Conservation (phyloP, 768 basidiomycete species). For the Russula olivacea region DNA sequence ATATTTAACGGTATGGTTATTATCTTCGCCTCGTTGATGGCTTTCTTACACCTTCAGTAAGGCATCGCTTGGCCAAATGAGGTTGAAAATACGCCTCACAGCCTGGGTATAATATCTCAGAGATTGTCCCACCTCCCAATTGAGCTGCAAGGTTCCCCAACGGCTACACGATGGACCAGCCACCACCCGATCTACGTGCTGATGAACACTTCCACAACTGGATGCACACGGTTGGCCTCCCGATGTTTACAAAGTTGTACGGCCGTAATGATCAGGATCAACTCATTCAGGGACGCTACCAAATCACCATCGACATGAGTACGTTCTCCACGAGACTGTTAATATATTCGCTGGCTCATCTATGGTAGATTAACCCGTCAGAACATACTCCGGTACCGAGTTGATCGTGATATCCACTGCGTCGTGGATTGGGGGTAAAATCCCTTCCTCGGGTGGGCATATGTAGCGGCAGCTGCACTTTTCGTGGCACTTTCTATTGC, state of each 20-base stretch:
- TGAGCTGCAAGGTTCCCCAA: slow-evolving; percentile 73
- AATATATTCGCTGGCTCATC: no score
- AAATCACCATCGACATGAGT: slow-evolving; percentile 78
- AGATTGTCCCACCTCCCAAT: slow-evolving; percentile 89
- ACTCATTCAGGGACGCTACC: slow-evolving; percentile 69
- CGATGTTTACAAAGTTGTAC: slow-evolving; percentile 94
- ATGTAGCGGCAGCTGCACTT: no score
- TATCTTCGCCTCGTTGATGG: no score
- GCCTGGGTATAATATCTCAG: slow-evolving; percentile 55
- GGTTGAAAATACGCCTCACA: slow-evolving; percentile 76
- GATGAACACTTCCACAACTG: slow-evolving; percentile 98
- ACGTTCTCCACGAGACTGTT: no score
- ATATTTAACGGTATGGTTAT: no score
- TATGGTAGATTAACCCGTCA: no score
- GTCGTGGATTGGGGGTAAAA: no score
- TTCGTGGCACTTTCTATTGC: no score
- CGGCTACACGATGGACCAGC: slow-evolving; percentile 57
- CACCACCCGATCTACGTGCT: slow-evolving; percentile 64
- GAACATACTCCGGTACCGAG: no score
- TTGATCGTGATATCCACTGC: no score
- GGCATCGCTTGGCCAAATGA: slow-evolving; percentile 98
- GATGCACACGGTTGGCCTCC: slow-evolving; percentile 97
- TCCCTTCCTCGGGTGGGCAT: no score
- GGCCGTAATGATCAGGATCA: slow-evolving; percentile 79
- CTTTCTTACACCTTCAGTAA: no score